A percentile compares a stretch with the other conserved stretches of the same genome.
These are phyloP conservation scores for Picochlorum sp. DNA, from an alignment of 139 green algal genomes.

Conservation along the genomic window DNA sequence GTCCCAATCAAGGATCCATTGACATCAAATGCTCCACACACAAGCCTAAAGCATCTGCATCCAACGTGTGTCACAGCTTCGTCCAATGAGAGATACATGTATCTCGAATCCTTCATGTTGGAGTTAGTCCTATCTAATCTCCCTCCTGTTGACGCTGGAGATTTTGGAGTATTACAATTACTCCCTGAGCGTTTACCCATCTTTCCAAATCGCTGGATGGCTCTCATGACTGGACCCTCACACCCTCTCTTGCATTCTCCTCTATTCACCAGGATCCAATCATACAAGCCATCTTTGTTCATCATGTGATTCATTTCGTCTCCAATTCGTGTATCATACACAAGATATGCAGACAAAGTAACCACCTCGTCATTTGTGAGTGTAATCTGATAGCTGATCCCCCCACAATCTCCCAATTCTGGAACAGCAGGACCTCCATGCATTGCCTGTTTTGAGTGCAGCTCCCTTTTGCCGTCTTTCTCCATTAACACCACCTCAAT, in stretches of 20 bases:
- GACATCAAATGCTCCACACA: slow-evolving; percentile 21
- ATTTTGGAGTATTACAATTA: neutral
- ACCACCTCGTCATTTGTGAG: slow-evolving; percentile 32
- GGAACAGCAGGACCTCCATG: slow-evolving; percentile 6
- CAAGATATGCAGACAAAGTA: slow-evolving; percentile 31
- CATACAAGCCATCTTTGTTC: neutral
- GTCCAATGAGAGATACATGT: slow-evolving; percentile 57
- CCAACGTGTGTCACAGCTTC: slow-evolving; percentile 59
- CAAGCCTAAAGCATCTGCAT: slow-evolving; percentile 27
- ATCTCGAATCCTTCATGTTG: slow-evolving; percentile 39
- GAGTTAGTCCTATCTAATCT: slow-evolving; percentile 4
- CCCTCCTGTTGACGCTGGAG: slow-evolving; percentile 7
- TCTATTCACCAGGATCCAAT: slow-evolving; percentile 32
- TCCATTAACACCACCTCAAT: slow-evolving; percentile 30
- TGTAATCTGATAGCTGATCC: slow-evolving; percentile 36
- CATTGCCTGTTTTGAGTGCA: slow-evolving; percentile 15
- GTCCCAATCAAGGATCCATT: slow-evolving; percentile 23
- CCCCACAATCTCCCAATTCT: slow-evolving; percentile 3
- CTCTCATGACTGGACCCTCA: slow-evolving; percentile 45
- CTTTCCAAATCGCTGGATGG: slow-evolving; percentile 55
- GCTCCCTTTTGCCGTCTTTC: neutral
- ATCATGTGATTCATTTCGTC: neutral
- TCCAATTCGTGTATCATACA: slow-evolving; percentile 28
- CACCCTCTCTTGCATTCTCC: slow-evolving; percentile 40
- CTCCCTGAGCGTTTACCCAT: slow-evolving; percentile 28